Conservation (phyloP, 768 basidiomycete genomes). For the Termitomyces sp. region DNA sequence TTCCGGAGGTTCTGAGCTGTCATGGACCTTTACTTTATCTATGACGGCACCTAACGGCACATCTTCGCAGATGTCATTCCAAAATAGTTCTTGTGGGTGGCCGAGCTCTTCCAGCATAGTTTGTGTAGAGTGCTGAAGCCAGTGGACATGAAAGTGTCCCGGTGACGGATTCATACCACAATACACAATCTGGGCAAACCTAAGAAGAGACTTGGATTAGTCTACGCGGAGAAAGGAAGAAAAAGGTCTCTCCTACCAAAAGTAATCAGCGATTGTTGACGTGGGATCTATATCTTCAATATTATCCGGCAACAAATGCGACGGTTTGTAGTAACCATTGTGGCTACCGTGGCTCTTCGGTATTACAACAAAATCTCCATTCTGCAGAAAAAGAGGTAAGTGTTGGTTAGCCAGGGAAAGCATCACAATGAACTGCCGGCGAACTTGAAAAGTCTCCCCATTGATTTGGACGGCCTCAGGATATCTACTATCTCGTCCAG, state of each 20-base stretch:
- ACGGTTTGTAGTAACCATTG: slow-evolving; percentile 20
- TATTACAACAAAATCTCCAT: slow-evolving; percentile 61
- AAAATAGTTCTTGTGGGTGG: slow-evolving; percentile 62
- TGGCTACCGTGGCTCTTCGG: slow-evolving; percentile 25
- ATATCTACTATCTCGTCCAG: slow-evolving; percentile 26
- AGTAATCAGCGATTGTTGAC: slow-evolving; percentile 50
- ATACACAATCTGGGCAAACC: slow-evolving; percentile 66
- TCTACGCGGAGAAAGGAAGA: background rate
- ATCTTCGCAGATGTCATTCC: slow-evolving; percentile 50
- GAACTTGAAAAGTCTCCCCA: slow-evolving; percentile 38
- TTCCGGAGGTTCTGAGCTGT: slow-evolving; percentile 21
- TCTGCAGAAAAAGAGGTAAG: slow-evolving; percentile 30
- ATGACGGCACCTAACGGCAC: slow-evolving; percentile 36
- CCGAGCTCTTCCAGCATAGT: slow-evolving; percentile 60
- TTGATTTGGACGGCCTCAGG: slow-evolving; percentile 40
- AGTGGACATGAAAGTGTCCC: slow-evolving; percentile 58
- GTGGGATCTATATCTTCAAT: slow-evolving; percentile 29
- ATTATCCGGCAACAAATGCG: slow-evolving; percentile 28
- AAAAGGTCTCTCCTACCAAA: slow-evolving; percentile 44
- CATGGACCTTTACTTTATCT: slow-evolving; percentile 44
- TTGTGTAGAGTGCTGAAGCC: slow-evolving; percentile 68
- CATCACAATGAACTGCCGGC: slow-evolving; percentile 14
- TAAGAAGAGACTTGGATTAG: slow-evolving; percentile 23
- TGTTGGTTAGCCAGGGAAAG: background rate
- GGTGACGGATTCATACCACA: slow-evolving; percentile 34